Evolutionary conservation across 805 yeast species (phyloP).

Genomic region (Candida mattraensis): DNA sequence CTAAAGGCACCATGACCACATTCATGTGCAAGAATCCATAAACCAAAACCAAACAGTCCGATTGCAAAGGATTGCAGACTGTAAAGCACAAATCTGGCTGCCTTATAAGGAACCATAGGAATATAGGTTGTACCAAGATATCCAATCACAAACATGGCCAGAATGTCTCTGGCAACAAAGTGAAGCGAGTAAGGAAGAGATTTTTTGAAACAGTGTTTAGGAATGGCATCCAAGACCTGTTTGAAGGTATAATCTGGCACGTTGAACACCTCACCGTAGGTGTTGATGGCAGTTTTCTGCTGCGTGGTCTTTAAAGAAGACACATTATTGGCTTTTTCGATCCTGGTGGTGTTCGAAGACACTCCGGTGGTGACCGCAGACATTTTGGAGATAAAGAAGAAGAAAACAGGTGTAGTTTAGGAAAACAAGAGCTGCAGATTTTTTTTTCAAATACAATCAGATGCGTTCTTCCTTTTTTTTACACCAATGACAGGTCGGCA

Average conservation of each 20-base stretch:
- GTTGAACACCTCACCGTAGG: slow-evolving; percentile 52
- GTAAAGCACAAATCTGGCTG: slow-evolving; percentile 43
- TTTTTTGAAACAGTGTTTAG: slow-evolving; percentile 61
- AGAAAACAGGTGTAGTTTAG: no score
- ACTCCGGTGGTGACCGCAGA: slow-evolving; percentile 17
- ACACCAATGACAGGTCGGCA: no score
- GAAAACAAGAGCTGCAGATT: no score
- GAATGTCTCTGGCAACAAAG: slow-evolving; percentile 54
- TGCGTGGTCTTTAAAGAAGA: slow-evolving; percentile 18
- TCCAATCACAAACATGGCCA: slow-evolving; percentile 43
- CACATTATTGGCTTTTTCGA: slow-evolving; percentile 23
- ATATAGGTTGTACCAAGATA: slow-evolving; percentile 43
- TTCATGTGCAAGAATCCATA: slow-evolving; percentile 65
- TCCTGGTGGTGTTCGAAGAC: slow-evolving; percentile 10
- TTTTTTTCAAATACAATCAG: no score
- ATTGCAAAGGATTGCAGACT: slow-evolving; percentile 37
- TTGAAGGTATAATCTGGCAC: slow-evolving; percentile 65
- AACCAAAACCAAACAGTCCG: slow-evolving; percentile 55
- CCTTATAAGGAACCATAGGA: slow-evolving; percentile 38
- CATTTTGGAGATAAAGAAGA: slow-evolving; percentile 9
- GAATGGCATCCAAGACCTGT: slow-evolving; percentile 57
- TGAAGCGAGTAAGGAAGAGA: slow-evolving; percentile 47
- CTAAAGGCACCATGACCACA: slow-evolving; percentile 66
- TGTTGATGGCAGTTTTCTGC: slow-evolving; percentile 42
- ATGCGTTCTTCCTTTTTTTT: no score